These are phyloP conservation scores for Penicillium sp. DNA, from an alignment of 2,329 filamentous ascomycete genomes.

Conservation along the genomic window DNA sequence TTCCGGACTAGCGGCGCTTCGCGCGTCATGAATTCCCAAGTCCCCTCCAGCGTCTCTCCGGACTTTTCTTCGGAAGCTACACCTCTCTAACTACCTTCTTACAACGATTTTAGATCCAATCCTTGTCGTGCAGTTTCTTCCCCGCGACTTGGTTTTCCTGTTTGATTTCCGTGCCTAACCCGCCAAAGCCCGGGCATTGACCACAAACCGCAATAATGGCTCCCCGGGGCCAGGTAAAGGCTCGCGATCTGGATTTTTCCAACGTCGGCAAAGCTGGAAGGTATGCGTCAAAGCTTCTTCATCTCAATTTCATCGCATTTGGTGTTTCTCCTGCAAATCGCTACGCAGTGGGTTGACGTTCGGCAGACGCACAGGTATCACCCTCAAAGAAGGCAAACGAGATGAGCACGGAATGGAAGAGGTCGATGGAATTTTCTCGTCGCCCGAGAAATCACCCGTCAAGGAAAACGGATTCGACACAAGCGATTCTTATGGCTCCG, in stretches of 20 bases:
- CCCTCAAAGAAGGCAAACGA: slow-evolving; percentile 77
- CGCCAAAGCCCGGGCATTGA: slow-evolving; percentile 1
- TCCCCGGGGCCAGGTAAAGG: slow-evolving; percentile 46
- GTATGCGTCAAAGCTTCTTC: slow-evolving; percentile 28
- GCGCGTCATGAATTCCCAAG: slow-evolving; percentile 29
- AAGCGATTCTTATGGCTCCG: slow-evolving; percentile 55
- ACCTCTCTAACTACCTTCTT: background rate
- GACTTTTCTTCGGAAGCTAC: slow-evolving; percentile 12
- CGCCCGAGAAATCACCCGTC: slow-evolving; percentile 69
- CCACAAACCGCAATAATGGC: slow-evolving; percentile 36
- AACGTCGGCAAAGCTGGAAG: slow-evolving; percentile 54
- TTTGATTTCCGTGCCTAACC: background rate
- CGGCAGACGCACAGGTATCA: slow-evolving; percentile 84
- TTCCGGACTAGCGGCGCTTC: slow-evolving; percentile 41
- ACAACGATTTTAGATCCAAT: background rate
- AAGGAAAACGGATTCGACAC: slow-evolving; percentile 37
- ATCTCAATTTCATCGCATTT: background rate
- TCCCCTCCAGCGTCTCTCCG: slow-evolving; percentile 26
- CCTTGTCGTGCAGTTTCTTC: background rate
- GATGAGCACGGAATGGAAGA: slow-evolving; percentile 94
- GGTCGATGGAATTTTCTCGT: slow-evolving; percentile 86
- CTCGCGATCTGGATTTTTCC: slow-evolving; percentile 54
- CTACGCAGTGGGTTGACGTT: slow-evolving; percentile 11
- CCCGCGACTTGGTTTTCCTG: background rate
- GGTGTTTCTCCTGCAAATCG: background rate